Percentiles rank a stretch among this genome's conserved stretches.
Conservation (phyloP, 1,284 basidiomycete species). For the Trichosporon faecale region DNA sequence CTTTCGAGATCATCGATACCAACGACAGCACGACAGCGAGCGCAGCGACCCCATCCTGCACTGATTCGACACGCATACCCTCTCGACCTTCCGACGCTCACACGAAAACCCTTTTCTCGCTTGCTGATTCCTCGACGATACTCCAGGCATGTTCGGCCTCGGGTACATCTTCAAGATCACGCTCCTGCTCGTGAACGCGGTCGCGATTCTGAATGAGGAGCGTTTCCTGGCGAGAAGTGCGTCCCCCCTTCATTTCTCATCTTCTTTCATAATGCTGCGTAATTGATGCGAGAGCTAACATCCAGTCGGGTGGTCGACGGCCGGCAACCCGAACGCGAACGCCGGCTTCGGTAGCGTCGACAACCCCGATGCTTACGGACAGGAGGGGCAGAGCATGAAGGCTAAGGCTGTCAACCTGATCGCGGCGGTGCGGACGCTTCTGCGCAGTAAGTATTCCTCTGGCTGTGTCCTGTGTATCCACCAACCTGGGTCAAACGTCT, state of each 20-base stretch:
- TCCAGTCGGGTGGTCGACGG: constrained; percentile 88
- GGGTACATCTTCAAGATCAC: constrained; percentile 53
- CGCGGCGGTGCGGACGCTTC: constrained; percentile 84
- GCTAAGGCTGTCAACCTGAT: constrained; percentile 85
- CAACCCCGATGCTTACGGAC: constrained; percentile 43
- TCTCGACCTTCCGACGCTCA: too few species aligned
- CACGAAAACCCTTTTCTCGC: too few species aligned
- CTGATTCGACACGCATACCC: too few species aligned
- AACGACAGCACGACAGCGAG: too few species aligned
- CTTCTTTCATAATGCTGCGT: too few species aligned
- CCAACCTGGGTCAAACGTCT: too few species aligned
- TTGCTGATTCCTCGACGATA: too few species aligned
- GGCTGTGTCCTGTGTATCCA: too few species aligned
- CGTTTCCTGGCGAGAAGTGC: constrained; percentile 87
- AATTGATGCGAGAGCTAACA: too few species aligned
- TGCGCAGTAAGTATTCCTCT: constrained; percentile 78
- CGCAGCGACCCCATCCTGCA: too few species aligned
- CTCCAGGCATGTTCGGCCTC: constrained; percentile 37
- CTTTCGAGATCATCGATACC: too few species aligned
- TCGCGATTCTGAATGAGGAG: constrained; percentile 92
- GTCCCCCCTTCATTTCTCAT: constrained; percentile 52
- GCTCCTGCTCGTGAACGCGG: constrained; percentile 82
- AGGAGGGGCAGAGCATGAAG: constrained; percentile 69
- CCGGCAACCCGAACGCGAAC: constrained; percentile 53
- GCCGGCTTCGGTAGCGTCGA: constrained; percentile 46